phyloP scores from a whole-genome alignment of 352 stramenopile genomes.

The Phytopythium vexans region DNA sequence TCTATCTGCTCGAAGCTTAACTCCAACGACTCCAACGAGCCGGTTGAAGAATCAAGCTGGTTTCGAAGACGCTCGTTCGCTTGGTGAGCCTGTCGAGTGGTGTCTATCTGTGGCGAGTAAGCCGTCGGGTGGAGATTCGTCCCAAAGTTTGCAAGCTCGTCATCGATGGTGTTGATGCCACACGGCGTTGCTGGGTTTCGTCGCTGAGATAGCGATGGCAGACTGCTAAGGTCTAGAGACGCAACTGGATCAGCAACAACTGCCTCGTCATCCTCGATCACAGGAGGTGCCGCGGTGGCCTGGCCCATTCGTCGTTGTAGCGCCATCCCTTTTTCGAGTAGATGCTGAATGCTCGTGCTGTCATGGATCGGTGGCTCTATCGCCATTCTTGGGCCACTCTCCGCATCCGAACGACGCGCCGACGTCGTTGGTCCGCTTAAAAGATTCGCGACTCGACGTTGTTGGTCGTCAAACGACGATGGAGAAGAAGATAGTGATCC shows the following conservation, averaged over 20 bases:
- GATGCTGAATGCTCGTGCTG: constrained; percentile 15
- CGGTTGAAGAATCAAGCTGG: no score
- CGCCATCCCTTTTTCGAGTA: constrained; percentile 44
- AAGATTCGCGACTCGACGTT: background rate
- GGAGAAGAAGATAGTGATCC: background rate
- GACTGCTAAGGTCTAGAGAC: no score
- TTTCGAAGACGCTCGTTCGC: no score
- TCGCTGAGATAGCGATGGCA: no score
- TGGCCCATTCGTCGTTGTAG: constrained; percentile 44
- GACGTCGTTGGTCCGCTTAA: background rate
- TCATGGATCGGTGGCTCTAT: constrained; percentile 1
- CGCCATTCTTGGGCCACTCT: background rate
- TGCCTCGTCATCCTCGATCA: background rate
- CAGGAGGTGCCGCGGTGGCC: background rate
- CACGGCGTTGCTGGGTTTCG: background rate
- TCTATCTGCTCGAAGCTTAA: constrained; percentile 47
- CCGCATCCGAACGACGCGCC: no score
- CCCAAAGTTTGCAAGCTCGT: background rate
- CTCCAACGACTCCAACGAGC: constrained; percentile 15
- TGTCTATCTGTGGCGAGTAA: no score
- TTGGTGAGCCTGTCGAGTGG: no score
- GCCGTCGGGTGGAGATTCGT: background rate
- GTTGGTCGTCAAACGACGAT: background rate
- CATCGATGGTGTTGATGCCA: background rate
- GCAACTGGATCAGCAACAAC: background rate